Evolutionary conservation across 2,329 filamentous ascomycete species (phyloP).

Genomic region (Ophioceras dolichostomum): DNA sequence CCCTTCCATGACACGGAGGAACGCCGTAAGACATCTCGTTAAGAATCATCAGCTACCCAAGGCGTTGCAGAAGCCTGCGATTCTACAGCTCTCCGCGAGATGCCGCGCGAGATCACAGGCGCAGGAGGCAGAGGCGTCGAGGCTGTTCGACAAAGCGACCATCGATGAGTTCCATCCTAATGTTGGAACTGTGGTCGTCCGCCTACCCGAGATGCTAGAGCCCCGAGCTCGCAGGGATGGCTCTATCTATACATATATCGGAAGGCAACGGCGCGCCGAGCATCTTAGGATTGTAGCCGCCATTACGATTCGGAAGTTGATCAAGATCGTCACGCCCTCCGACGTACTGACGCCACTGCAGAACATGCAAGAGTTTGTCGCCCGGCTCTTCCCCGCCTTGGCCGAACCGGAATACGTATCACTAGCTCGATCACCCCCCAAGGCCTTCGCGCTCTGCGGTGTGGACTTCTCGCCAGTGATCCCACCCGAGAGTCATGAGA

Average conservation of each 20-base stretch:
- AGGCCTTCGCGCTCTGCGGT: constrained; percentile 31
- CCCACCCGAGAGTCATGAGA: too few species aligned
- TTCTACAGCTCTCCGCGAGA: constrained; percentile 48
- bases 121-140: constrained; percentile 39
- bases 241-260: constrained; percentile 8
- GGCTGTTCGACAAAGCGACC: constrained; percentile 35
- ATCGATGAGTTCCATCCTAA: constrained; percentile 33
- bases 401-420: constrained; percentile 1
- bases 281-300: constrained; percentile 31
- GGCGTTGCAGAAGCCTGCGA: constrained; percentile 52
- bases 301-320: constrained; percentile 32
- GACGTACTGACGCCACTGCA: constrained; percentile 25
- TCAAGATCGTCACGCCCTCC: constrained; percentile 38
- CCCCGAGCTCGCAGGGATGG: constrained; percentile 8
- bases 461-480: constrained; percentile 34
- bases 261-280: constrained; percentile 15
- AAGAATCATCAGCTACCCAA: constrained; percentile 47
- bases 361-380: constrained; percentile 31
- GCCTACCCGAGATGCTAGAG: constrained; percentile 25
- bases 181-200: constrained; percentile 31
- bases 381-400: constrained; percentile 36
- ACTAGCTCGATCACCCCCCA: constrained; percentile 6
- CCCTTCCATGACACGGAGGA: constrained; percentile 63
- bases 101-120: constrained; percentile 29
- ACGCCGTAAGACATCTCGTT: constrained; percentile 62